Evolutionary conservation across 805 yeast species (phyloP).

Genomic region (Hagleromyces aurorensis): DNA sequence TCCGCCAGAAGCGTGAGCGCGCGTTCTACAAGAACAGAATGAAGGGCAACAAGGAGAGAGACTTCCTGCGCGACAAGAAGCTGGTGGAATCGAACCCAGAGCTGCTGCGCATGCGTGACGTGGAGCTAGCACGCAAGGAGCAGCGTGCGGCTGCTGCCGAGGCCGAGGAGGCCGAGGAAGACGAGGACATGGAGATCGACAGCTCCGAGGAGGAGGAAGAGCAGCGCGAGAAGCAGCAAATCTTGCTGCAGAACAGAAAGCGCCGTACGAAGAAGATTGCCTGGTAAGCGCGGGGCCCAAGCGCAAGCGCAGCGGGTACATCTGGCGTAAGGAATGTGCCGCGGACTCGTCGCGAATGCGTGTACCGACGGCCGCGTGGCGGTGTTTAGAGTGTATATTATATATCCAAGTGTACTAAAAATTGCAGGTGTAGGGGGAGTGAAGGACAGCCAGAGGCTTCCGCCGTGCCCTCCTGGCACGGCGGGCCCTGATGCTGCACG

Average conservation of each 20-base stretch:
- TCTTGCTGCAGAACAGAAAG: constrained; percentile 47
- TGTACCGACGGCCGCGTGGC: too few species aligned
- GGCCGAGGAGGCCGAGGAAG: constrained; percentile 40
- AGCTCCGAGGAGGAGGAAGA: constrained; percentile 44
- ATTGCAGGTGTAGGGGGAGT: too few species aligned
- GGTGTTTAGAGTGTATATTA: too few species aligned
- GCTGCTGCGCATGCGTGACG: constrained; percentile 85
- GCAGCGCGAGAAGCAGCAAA: constrained; percentile 47
- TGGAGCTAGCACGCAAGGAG: constrained; percentile 71
- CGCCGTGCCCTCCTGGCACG: too few species aligned
- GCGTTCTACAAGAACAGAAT: constrained; percentile 99
- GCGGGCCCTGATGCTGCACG: too few species aligned
- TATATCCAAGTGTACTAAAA: too few species aligned
- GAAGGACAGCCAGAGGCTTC: too few species aligned
- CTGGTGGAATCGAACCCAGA: constrained; percentile 86
- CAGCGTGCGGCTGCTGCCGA: constrained; percentile 50
- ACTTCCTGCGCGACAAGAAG: constrained; percentile 77
- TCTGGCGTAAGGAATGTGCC: too few species aligned
- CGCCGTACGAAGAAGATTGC: constrained; percentile 37
- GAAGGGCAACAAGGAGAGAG: constrained; percentile 91
- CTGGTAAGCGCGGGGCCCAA: too few species aligned
- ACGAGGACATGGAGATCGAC: constrained; percentile 39
- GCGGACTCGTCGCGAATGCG: too few species aligned
- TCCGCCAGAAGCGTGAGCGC: constrained; percentile 91
- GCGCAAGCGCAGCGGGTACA: too few species aligned